These are phyloP conservation scores for Gastrodia elata DNA, from an alignment of 106 monocot species.

Conservation along the genomic window DNA sequence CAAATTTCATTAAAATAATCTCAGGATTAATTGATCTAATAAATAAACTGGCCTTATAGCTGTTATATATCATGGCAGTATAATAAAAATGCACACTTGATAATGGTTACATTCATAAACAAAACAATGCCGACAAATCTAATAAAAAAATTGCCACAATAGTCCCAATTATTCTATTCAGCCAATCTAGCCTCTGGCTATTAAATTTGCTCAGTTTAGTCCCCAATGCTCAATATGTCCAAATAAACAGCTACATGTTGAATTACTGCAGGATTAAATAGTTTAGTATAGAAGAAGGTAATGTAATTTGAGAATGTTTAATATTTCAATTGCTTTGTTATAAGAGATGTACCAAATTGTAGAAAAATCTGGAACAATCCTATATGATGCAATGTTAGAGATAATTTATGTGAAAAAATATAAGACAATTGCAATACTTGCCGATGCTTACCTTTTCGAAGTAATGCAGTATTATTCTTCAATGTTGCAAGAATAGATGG, in stretches of 20 bases:
- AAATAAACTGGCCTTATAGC: no score
- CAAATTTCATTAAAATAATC: no score
- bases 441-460: slow-evolving; percentile 11
- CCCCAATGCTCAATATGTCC: no score
- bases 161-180: neutral
- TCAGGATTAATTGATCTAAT: no score
- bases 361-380: neutral
- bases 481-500: slow-evolving; percentile 14
- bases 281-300: neutral
- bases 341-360: neutral
- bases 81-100: neutral
- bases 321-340: neutral
- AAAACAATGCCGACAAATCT: neutral
- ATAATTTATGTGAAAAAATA: neutral
- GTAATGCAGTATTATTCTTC: slow-evolving; percentile 15
- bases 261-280: neutral
- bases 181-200: no score
- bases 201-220: no score
- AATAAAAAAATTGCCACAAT: neutral
- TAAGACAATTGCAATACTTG: neutral
- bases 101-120: neutral
- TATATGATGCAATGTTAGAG: neutral
- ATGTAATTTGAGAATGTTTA: neutral
- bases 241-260: neutral
- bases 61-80: no score